Evolutionary conservation across 2,329 filamentous ascomycete species (phyloP), one percentile per base, ranked within the genome.

Genomic region (Alternaria gaisen): DNA sequence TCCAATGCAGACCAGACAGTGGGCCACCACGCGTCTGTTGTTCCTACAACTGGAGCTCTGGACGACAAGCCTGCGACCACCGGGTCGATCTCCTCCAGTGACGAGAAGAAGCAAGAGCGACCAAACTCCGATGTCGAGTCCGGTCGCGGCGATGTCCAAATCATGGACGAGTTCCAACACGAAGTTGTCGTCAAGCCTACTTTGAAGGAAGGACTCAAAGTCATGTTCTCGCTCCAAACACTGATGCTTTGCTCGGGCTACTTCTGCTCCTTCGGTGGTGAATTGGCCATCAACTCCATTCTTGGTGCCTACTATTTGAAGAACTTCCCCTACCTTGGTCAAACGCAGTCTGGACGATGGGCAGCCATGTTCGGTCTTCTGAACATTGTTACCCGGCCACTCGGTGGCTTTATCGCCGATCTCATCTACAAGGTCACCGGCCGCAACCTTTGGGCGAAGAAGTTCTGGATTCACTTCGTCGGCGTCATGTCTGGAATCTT

Each of bases 291-390:
- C 77, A 88, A 89, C 80, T 85, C 83, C 53, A 83, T 88, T 64
- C 82, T 89, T 1, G 86, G 86, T 51, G 80, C 81, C 14, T 89
- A 88, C 80, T 89, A 88, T 73, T 75, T 81, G 30, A 76, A 82
- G 50, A 86, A 87, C 66, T 88, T 89, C 77, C 81, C 82, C 1
- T 68, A 76, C 11, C 83, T 88, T 58, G 80, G 80, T 12, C 84
- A 88, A 57, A 87, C 86, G 9, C 77, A 80, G 30, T 81, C 84
- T 0, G 86, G 86, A 6, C 82, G 83, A 58, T 88, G 89, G 84
- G 90, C 90, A 1, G 85, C 90, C 66, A 91, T 91, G 83, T 93
- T 92, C 75, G 91, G 90, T 26, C 88, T 93, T 56, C 84, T 92
- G 67, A 93, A 93, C 81, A 79, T 91, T 54, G 75, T 88, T 55